Evolutionary conservation across 2,329 filamentous ascomycete genomes (phyloP), one percentile per base, ranked within the genome.

Genomic region (Aspergillus ibericus): DNA sequence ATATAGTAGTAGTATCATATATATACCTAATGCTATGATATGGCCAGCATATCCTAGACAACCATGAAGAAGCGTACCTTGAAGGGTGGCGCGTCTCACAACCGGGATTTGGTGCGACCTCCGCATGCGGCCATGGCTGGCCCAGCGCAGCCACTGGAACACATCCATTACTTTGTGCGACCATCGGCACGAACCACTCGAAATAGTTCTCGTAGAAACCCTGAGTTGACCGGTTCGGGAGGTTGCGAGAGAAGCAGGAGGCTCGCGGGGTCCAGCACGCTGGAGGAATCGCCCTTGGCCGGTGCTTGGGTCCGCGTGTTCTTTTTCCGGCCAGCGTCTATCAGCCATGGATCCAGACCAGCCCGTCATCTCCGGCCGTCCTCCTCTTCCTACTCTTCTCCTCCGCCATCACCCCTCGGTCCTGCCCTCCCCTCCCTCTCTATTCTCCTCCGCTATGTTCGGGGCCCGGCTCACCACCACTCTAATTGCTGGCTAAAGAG

Each of bases 401-500:
- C 3, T 49, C 32, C n/a, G 3, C n/a, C 29, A 32, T 22, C 8
- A 16, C 5, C 13, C 12, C 51, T 16, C 12, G 5, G 15, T n/a
- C 16, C 1, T 15, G 8, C 40, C 27, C 25, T 42, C 7, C 36
- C 9, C 9, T 34, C 38, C 54, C 9, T 40, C 18, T 35, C 12
- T 35, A n/a, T 10, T 32, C 51, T 18, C 34, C n/a, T 22, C 54
- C 40, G 59, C 51, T 56, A 65, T 65, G 61, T 56, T 29, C 34
- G 53, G 16, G 36, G 35, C 20, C 51, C 55, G 20, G 48, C 27
- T 25, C 52, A 47, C 35, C 5, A 52, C 40, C 56, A 29, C 46
- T 35, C 46, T 46, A n/a, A 49, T 60, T 32, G 53, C 53, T 55
- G 61, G 59, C 22, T 65, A 59, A 60, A 55, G 51, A 55, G 52